Conservation (phyloP, 2,329 filamentous ascomycete genomes). For the Fusarium napiforme region DNA sequence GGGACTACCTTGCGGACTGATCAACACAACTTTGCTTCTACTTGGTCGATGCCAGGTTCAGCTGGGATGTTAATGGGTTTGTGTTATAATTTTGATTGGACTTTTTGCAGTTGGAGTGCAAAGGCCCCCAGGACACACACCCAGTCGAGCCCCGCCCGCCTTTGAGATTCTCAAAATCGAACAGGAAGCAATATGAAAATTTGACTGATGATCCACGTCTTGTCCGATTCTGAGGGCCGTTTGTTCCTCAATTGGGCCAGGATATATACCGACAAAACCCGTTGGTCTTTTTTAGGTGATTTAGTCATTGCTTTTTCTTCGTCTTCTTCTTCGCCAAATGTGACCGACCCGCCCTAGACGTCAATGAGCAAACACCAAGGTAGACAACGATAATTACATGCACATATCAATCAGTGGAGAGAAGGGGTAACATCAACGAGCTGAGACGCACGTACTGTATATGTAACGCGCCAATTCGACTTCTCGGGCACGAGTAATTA, state of each 20-base stretch:
- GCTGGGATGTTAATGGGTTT: conserved; percentile 25
- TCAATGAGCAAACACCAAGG: conserved; percentile 6
- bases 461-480: conserved; percentile 25
- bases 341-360: conserved; percentile 15
- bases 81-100: conserved; percentile 21
- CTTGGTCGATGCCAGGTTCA: conserved; percentile 18
- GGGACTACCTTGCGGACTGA: conserved; percentile 24
- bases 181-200: background rate
- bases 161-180: conserved; percentile 1
- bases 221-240: background rate
- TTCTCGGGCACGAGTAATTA: conserved; percentile 7
- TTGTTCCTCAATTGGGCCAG: background rate
- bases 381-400: conserved; percentile 1
- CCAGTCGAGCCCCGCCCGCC: background rate
- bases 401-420: conserved; percentile 27
- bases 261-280: background rate
- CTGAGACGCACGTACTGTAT: conserved; percentile 30
- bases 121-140: background rate
- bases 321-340: conserved; percentile 7
- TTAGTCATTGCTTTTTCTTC: conserved; percentile 29
- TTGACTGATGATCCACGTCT: conserved; percentile 6
- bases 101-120: conserved; percentile 13
- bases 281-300: conserved; percentile 10
- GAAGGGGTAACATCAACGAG: conserved; percentile 38
- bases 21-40: conserved; percentile 17